phyloP scores from a whole-genome alignment of 441 rosid species.

The Erysimum pusillum region DNA sequence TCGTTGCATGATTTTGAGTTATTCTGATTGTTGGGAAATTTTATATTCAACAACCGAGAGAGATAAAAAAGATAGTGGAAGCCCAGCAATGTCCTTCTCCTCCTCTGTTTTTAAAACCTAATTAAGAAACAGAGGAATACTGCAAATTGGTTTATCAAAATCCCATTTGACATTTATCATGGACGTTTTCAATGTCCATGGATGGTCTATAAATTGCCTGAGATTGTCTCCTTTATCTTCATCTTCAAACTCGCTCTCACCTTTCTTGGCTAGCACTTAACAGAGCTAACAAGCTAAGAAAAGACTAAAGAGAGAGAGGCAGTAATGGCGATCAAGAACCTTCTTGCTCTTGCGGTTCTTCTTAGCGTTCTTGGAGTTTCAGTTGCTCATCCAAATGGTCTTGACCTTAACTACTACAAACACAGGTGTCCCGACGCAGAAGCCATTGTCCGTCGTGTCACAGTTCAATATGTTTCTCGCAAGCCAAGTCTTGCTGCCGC shows the following conservation, averaged over 20 bases:
- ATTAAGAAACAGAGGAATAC: slow-evolving; percentile 28
- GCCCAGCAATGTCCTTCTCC: slow-evolving; percentile 22
- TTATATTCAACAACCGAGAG: slow-evolving; percentile 3
- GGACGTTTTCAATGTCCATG: slow-evolving; percentile 12
- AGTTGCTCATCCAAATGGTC: slow-evolving; percentile 40
- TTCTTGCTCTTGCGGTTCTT: slow-evolving; percentile 42
- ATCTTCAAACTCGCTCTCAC: slow-evolving; percentile 22
- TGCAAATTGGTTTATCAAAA: slow-evolving; percentile 36
- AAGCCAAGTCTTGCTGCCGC: slow-evolving; percentile 63
- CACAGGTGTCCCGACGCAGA: slow-evolving; percentile 58
- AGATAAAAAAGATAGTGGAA: slow-evolving; percentile 35
- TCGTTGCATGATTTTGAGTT: slow-evolving; percentile 32
- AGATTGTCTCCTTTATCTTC: slow-evolving; percentile 27
- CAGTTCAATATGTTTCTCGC: slow-evolving; percentile 49
- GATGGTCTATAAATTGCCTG: slow-evolving; percentile 22
- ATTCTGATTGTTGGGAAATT: background rate
- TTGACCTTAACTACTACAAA: slow-evolving; percentile 55
- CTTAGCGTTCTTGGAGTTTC: slow-evolving; percentile 43
- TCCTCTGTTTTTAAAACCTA: slow-evolving; percentile 14
- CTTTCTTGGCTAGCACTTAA: slow-evolving; percentile 34
- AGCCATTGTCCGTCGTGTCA: slow-evolving; percentile 41
- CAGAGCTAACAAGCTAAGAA: slow-evolving; percentile 11
- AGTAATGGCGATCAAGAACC: slow-evolving; percentile 51
- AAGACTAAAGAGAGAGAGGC: slow-evolving; percentile 11
- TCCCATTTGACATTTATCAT: slow-evolving; percentile 18